Conservation (phyloP, 2,329 filamentous ascomycete species). For the Aspergillus sp. region DNA sequence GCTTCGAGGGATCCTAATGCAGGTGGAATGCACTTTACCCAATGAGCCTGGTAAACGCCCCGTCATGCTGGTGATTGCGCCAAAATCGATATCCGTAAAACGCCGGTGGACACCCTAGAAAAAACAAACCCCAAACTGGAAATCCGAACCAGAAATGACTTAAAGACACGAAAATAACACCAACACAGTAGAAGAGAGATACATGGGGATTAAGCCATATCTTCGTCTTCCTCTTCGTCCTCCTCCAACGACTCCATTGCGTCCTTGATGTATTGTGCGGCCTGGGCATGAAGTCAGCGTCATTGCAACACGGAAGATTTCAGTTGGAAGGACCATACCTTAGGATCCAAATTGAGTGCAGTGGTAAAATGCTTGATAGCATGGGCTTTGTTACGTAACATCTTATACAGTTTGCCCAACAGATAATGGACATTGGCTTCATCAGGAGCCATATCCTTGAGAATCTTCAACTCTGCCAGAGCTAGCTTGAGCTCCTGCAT, state of each 20-base stretch:
- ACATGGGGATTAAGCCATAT: conserved; percentile 33
- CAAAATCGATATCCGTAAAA: conserved; percentile 9
- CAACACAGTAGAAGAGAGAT: neutral
- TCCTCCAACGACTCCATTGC: conserved; percentile 84
- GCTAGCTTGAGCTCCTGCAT: conserved; percentile 63
- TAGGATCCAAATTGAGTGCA: conserved; percentile 89
- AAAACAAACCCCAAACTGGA: conserved; percentile 4
- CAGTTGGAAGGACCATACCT: conserved; percentile 51
- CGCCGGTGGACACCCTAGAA: conserved; percentile 12
- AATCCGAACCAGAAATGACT: neutral
- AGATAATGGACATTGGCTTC: conserved; percentile 95
- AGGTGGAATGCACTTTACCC: conserved; percentile 19
- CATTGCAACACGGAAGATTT: conserved; percentile 4
- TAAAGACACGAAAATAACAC: conserved; percentile 1
- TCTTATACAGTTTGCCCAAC: conserved; percentile 61
- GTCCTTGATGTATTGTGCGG: conserved; percentile 89
- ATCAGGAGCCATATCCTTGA: conserved; percentile 86
- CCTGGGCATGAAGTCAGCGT: conserved; percentile 44
- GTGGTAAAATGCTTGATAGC: conserved; percentile 94
- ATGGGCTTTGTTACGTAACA: conserved; percentile 52
- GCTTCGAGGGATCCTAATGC: conserved; percentile 15
- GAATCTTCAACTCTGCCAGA: conserved; percentile 70
- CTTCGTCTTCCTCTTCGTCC: conserved; percentile 53
- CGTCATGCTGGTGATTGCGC: conserved; percentile 17
- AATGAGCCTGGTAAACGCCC: conserved; percentile 18